Evolutionary conservation across 345 rosid species (phyloP).

Genomic region (Raphanus sativus): DNA sequence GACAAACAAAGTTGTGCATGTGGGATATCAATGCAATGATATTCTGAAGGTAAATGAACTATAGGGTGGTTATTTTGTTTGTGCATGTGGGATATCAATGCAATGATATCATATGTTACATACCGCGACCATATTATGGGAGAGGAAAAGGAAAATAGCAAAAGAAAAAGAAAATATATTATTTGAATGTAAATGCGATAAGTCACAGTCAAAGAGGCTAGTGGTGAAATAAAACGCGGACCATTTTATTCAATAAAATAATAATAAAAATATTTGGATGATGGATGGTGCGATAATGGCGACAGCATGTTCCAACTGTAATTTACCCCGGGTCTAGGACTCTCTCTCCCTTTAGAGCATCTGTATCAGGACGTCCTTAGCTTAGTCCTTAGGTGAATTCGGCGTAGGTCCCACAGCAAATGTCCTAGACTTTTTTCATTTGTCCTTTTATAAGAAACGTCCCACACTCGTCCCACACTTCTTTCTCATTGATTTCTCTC

Average conservation of each 20-base stretch:
- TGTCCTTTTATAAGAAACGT: too few species aligned
- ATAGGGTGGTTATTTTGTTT: neutral
- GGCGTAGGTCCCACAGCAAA: too few species aligned
- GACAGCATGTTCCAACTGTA: constrained; percentile 43
- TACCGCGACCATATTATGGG: constrained; percentile 27
- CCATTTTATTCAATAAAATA: constrained; percentile 21
- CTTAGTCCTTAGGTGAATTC: too few species aligned
- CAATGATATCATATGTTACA: constrained; percentile 4
- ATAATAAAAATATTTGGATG: neutral
- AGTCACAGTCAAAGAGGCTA: constrained; percentile 30
- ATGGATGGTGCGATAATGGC: constrained; percentile 40
- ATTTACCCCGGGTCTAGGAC: constrained; percentile 41
- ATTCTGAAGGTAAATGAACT: too few species aligned
- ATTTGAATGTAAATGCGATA: constrained; percentile 16
- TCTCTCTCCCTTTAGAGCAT: neutral
- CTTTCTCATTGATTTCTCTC: too few species aligned
- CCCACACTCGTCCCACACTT: too few species aligned
- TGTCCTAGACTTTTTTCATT: too few species aligned
- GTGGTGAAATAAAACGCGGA: constrained; percentile 35
- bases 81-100: too few species aligned
- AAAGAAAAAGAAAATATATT: neutral
- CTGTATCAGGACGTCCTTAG: too few species aligned
- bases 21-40: too few species aligned
- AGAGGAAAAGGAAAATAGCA: neutral
- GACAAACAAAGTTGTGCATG: too few species aligned